These are phyloP conservation scores for Aethionema arabicum DNA, from an alignment of 345 rosid species.

Conservation along the genomic window DNA sequence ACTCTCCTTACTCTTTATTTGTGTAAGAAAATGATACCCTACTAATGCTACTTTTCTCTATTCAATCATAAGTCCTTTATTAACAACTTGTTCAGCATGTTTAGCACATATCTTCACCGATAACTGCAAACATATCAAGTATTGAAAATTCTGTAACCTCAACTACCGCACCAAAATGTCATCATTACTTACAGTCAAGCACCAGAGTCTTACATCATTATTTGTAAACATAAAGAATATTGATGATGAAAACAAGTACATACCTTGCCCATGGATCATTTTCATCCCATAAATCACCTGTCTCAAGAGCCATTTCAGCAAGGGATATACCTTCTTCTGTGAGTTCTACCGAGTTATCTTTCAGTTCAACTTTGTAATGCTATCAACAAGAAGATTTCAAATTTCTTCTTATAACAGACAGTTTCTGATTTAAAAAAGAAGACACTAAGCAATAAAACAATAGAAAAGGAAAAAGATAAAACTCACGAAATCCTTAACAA, in stretches of 20 bases:
- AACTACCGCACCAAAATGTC: constrained; percentile 8
- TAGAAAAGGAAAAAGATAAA: constrained; percentile 20
- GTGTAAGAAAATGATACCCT: constrained; percentile 11
- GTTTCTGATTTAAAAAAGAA: constrained; percentile 13
- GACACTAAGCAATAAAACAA: constrained; percentile 6
- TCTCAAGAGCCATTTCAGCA: constrained; percentile 96
- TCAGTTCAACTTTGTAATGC: constrained; percentile 87
- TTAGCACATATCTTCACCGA: constrained; percentile 17
- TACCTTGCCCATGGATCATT: constrained; percentile 99
- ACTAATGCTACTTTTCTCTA: constrained; percentile 10
- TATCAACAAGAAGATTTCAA: constrained; percentile 39
- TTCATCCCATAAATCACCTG: constrained; percentile 93
- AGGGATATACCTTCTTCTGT: constrained; percentile 90
- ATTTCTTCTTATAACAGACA: constrained; percentile 5
- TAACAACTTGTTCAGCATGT: constrained; percentile 1
- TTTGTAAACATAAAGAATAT: constrained; percentile 13
- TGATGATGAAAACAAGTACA: constrained; percentile 24
- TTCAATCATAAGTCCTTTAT: constrained; percentile 19
- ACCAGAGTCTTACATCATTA: constrained; percentile 1
- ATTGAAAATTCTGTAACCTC: constrained; percentile 1
- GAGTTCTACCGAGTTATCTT: constrained; percentile 95
- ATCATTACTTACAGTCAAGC: background rate
- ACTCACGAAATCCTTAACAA: constrained; percentile 66
- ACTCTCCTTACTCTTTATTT: background rate
- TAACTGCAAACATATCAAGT: constrained; percentile 13